Base-by-base conservation (phyloP, 768 basidiomycete species). In the Candolleomyces efflorescens region DNA sequence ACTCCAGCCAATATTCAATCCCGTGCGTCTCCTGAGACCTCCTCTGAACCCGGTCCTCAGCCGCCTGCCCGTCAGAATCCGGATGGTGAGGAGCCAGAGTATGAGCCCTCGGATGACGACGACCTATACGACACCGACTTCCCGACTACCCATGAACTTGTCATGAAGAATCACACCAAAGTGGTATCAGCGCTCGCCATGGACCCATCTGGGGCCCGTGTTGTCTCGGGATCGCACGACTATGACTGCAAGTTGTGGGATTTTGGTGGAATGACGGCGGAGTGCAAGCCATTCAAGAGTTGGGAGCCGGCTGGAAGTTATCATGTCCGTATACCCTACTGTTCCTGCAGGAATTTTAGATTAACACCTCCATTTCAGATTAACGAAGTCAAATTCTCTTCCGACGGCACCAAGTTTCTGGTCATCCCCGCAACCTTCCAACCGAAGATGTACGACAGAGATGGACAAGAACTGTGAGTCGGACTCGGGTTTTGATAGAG, bases 201-300 rank as follows among this genome's bases (percentile, higher is more conserved):
- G 48, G 97, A 99, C 72, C 92, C 94, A 6, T 92, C 95, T 20
- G 97, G 97, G 58, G 94, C 96, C 12, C 85, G 97, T 37, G 74
- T 99, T 27, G 73, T 92, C 17, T 90, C 92, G 9, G 97, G 97
- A 15, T 92, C 92, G 18, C 89, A 98, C 74, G 97, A 99, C 70
- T 98, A 98, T 68, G 97, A 99, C 72, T 87, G 90, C 72, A 98
- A 98, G 75, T 72, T 99, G 54, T 99, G 96, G 95, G 97, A 99
- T 73, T 98, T 98, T 72, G 96, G 96, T 64, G 97, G 97, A 15
- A 99, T 99, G 97, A 90, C 92, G 67, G 76, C 80, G 60, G 76
- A 85, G 62, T 86, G 88, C 72, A 92, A 92, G 72, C 95, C 97
- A 15, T 98, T 99, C 83, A 91, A 95, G 75, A 91, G 84, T 63